These are phyloP conservation scores for Euphorbia pulcherrima DNA, from an alignment of 345 rosid genomes.

Conservation along the genomic window DNA sequence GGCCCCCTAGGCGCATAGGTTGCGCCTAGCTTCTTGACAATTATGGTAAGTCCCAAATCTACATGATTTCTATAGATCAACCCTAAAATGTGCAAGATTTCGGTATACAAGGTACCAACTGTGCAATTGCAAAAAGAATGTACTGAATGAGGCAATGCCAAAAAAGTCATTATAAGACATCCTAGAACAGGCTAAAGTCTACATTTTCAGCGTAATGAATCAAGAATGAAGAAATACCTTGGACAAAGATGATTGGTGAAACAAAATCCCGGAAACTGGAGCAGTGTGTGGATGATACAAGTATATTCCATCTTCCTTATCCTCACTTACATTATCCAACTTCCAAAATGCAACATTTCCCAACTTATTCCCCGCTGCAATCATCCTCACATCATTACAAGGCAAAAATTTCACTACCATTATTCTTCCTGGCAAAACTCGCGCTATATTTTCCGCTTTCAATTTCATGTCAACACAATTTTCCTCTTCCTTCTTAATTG, in stretches of 20 bases:
- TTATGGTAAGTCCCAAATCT: too few relatives aligned
- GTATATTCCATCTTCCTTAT: constrained; percentile 49
- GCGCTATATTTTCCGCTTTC: constrained; percentile 56
- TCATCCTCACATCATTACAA: constrained; percentile 46
- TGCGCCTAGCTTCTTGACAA: too few relatives aligned
- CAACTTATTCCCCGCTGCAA: constrained; percentile 58
- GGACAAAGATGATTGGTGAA: constrained; percentile 48
- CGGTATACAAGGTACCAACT: too few relatives aligned
- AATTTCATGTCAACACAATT: constrained; percentile 42
- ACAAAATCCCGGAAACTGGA: constrained; percentile 58
- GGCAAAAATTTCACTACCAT: constrained; percentile 59
- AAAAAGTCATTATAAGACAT: background rate
- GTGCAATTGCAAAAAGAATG: too few relatives aligned
- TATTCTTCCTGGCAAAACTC: constrained; percentile 57
- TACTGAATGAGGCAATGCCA: too few relatives aligned
- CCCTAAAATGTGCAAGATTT: too few relatives aligned
- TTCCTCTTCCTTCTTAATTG: constrained; percentile 21
- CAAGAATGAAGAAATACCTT: constrained; percentile 43
- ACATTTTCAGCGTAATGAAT: background rate
- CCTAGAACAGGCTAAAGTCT: background rate
- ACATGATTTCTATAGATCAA: too few relatives aligned
- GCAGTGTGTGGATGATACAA: constrained; percentile 51
- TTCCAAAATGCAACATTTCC: constrained; percentile 83
- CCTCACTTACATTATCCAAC: constrained; percentile 37
- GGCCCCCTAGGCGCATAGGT: too few relatives aligned